Evolutionary conservation across 2,329 filamentous ascomycete species (phyloP), one percentile per base, ranked within the genome.

Genomic region (Mariannaea sp.): DNA sequence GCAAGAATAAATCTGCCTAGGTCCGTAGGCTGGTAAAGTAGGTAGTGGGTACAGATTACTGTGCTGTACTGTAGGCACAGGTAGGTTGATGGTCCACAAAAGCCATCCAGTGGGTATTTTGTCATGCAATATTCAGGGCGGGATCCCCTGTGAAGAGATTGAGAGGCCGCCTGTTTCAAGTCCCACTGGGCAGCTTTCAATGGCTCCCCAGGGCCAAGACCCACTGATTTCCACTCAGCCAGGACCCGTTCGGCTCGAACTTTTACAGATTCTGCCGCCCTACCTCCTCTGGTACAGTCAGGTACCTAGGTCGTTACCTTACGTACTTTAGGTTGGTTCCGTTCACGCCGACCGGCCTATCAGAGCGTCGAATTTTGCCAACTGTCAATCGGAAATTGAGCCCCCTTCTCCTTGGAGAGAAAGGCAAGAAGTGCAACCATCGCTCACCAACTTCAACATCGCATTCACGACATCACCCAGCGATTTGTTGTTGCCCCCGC

Each of bases 401-500:
- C 45, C 51, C 49, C 50, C 46, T 49, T 54, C 26, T 22, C 26
- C 20, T n/a, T 38, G 45, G 17, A 24, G 32, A n/a, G n/a, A n/a
- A n/a, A 22, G 13, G 36, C 14, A 53, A 30, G 30, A 35, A 7
- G 12, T 12, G 16, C 38, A 42, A 32, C 45, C 19, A 35, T 30
- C 36, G 13, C 27, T 22, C 38, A 33, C 22, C n/a, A 41, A n/a
- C n/a, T 33, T 29, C 29, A 16, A 36, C 47, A 27, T 13, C 13
- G 2, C 38, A 40, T 48, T 40, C 17, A n/a, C 27, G 22, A 22
- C 29, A 14, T 9, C 46, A 19, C 13, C 9, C n/a, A n/a, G n/a
- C n/a, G 2, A 12, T 7, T 5, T 17, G 10, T 4, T 16, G 10
- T 12, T 7, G 7, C 19, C 3, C 13, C 2, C 12, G 20, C 9